Evolutionary conservation across 164 flowering plant species (phyloP), one percentile per base, ranked within the genome.

Genomic region (Vitis rotundifolia): DNA sequence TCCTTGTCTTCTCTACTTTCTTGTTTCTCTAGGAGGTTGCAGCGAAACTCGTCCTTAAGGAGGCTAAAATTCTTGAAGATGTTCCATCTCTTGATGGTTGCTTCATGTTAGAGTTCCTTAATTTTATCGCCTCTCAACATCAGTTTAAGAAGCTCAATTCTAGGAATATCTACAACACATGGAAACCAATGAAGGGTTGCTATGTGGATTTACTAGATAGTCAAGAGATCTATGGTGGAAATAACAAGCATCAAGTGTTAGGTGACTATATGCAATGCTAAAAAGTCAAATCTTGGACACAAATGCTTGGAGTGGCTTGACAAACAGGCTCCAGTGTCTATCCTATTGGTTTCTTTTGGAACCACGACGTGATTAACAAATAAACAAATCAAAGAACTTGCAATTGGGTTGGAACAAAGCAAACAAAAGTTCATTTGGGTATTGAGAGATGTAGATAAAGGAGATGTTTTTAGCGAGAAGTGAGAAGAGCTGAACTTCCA

Each of bases 391-490:
- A 22, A 22, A 8, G 85, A 87, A 77, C 69, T 91, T 0, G 91
- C 91, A 2, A 48, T 37, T 1, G 96, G 90, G 65, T 74, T 89
- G 48, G 83, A 81, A 51, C 50, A 63, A 11, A 85, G 90, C 75
- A 59, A 68, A 8, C 83, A 81, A 18, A 80, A 73, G 67, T 91
- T 89, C 76, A 60, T 86, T 1, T 91, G 96, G 93, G 93, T 84
- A 3, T 13, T 88, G 48, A 71, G 92, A 52, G 87, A 80, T n/a
- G 88, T 90, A 0, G 92, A 90, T 37, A 78, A 61, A 64, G 90
- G 87, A 14, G 82, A 86, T 49, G 58, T 81, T 0, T 81, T 73
- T 19, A 26, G n/a, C 28, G 19, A 13, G 67, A 66, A 11, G 60
- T 5, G 2, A 72, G 70, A 57, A 62, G 5, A 66, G 18, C 22